Conservation (phyloP, 179 eudicot species). For the Vitellaria paradoxa region DNA sequence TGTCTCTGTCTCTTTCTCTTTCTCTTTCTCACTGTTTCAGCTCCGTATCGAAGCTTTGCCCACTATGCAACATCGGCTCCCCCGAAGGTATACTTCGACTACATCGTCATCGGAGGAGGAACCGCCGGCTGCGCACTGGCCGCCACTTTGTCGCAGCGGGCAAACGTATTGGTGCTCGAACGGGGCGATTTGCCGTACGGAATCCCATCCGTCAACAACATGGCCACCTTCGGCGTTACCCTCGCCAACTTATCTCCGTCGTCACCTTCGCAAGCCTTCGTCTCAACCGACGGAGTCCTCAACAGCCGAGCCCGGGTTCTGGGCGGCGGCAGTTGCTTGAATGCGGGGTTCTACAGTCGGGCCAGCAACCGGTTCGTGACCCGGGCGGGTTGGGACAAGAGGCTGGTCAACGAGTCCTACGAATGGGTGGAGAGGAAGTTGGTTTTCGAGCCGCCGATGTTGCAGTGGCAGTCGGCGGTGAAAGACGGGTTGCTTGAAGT, state of each 20-base stretch:
- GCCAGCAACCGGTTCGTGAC: slow-evolving; percentile 39
- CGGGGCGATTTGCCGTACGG: slow-evolving; percentile 73
- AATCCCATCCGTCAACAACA: slow-evolving; percentile 44
- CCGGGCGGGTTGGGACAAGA: slow-evolving; percentile 45
- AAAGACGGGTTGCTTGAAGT: slow-evolving; percentile 64
- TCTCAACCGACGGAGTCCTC: slow-evolving; percentile 79
- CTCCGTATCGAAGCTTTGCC: slow-evolving; percentile 58
- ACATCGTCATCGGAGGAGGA: slow-evolving; percentile 85
- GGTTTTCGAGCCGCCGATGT: slow-evolving; percentile 55
- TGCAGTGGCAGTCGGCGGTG: slow-evolving; percentile 75
- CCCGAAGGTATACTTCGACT: slow-evolving; percentile 38
- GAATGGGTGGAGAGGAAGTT: slow-evolving; percentile 78
- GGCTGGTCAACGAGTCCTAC: slow-evolving; percentile 59
- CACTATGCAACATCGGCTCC: slow-evolving; percentile 61
- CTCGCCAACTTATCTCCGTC: slow-evolving; percentile 40
- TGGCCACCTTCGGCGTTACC: slow-evolving; percentile 29
- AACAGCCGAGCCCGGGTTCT: slow-evolving; percentile 66
- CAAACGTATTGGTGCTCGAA: slow-evolving; percentile 56
- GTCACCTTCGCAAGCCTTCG: slow-evolving; percentile 67
- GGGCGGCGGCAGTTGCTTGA: slow-evolving; percentile 73
- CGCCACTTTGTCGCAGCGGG: slow-evolving; percentile 60
- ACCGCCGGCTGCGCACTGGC: slow-evolving; percentile 78
- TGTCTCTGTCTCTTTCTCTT: neutral
- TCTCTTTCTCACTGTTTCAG: slow-evolving; percentile 22
- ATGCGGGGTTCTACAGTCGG: slow-evolving; percentile 77